Conservation (phyloP, 805 yeast species). For the Sungouiozyma intestinalis region DNA sequence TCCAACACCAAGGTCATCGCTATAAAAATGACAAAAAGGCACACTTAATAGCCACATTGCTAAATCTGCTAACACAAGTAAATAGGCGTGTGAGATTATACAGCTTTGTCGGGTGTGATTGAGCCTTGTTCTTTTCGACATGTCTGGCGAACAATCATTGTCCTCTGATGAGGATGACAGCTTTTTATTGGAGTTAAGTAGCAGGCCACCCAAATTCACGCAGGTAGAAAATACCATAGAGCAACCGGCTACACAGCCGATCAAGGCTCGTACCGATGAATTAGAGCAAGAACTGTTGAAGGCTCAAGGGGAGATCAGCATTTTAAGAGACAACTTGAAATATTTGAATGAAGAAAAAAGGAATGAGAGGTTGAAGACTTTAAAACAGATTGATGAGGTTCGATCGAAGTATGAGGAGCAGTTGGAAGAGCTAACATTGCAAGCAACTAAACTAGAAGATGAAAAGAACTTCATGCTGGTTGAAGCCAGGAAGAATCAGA, state of each 20-base stretch:
- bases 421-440: constrained; percentile 32
- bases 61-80: too few relatives aligned
- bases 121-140: background rate
- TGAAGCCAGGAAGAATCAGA: constrained; percentile 31
- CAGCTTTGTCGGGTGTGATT: background rate
- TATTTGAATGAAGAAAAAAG: constrained; percentile 34
- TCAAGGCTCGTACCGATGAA: constrained; percentile 21
- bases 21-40: too few relatives aligned
- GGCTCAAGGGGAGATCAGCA: constrained; percentile 74
- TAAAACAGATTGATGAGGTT: constrained; percentile 19
- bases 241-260: constrained; percentile 36
- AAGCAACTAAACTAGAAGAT: constrained; percentile 37
- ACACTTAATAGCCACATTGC: too few relatives aligned
- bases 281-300: constrained; percentile 27
- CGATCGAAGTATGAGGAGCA: constrained; percentile 22
- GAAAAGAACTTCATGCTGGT: constrained; percentile 46
- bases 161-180: constrained; percentile 31
- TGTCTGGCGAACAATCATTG: background rate
- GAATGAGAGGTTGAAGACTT: constrained; percentile 29
- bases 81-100: too few relatives aligned
- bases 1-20: too few relatives aligned
- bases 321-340: constrained; percentile 55
- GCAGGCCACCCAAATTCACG: constrained; percentile 27
- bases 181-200: constrained; percentile 38
- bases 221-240: constrained; percentile 1